Base-by-base conservation (phyloP, 176 grass and related monocot species). In the Luzula sylvatica region DNA sequence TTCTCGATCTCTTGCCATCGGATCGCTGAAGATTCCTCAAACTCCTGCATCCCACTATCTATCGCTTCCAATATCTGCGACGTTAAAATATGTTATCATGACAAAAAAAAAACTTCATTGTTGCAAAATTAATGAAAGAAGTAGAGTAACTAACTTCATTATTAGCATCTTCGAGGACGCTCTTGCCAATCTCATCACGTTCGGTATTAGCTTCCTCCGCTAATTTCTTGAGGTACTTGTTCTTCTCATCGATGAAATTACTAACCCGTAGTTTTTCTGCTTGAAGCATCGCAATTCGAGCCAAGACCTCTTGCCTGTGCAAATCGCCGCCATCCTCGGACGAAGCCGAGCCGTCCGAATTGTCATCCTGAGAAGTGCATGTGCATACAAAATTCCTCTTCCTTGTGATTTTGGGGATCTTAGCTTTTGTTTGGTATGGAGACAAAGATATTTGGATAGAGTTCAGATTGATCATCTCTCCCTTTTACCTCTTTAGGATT, bases 181-280 rank as follows among this genome's bases (percentile, higher is more conserved):
- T 86, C 71, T 95, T 77, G 1, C 92, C 85, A 4, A 89, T 89
- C 58, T 82, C 39, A 25, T 89, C 78, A 26, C 89, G 88, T 68
- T 90, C 77, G 1, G 65, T 60, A 67, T 80, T 78, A 42, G 81
- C 85, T 9, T 83, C 78, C 78, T 87, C 80, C 3, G 74, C 78
- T 21, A 87, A 90, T 61, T 98, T 81, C 45, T 78, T 87, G 59
- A 98, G 72, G 46, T 77, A 77, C 23, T 68, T 72, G 27, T 84
- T 71, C 29, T 77, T 70, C 58, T 90, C 81, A 5, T 98, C 85
- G 53, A 98, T 23, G 71, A 80, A 98, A 58, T 75, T 55, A 24
- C 71, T 74, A 67, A 83, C 75, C 8, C 85, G 85, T 13, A 98
- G 74, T 65, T 83, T 98, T 23, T 86, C 74, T 1, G 85, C 48